Conservation (phyloP, 192 early-diverging fungal species). For the Umbelopsis vinacea region DNA sequence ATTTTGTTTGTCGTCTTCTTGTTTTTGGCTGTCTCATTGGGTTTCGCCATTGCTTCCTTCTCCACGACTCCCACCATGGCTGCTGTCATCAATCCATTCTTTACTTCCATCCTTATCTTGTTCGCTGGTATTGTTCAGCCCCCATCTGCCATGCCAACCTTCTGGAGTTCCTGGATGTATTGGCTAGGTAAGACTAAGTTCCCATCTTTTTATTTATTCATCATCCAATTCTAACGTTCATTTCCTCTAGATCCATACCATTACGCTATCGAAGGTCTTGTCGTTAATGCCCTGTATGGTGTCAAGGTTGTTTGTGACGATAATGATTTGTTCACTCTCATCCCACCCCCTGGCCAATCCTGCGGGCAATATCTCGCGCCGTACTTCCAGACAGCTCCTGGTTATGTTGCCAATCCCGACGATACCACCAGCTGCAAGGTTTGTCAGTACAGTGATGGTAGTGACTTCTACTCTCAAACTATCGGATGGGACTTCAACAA, state of each 20-base stretch:
- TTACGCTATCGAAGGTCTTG: constrained; percentile 64
- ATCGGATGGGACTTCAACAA: constrained; percentile 60
- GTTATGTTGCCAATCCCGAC: constrained; percentile 61
- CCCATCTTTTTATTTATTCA: too few relatives aligned
- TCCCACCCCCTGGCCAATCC: constrained; percentile 48
- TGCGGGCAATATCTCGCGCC: constrained; percentile 54
- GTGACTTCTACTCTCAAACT: constrained; percentile 33
- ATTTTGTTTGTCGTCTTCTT: constrained; percentile 56
- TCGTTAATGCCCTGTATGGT: constrained; percentile 60
- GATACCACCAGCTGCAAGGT: constrained; percentile 56
- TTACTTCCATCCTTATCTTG: constrained; percentile 59
- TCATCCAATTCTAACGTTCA: constrained; percentile 32
- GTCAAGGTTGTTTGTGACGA: constrained; percentile 48
- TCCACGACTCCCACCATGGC: constrained; percentile 60
- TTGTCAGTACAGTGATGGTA: constrained; percentile 49
- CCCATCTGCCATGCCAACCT: constrained; percentile 55
- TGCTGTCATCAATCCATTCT: constrained; percentile 65
- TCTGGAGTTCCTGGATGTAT: constrained; percentile 72
- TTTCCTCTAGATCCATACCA: constrained; percentile 51
- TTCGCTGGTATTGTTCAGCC: constrained; percentile 69
- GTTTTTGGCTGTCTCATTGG: constrained; percentile 60
- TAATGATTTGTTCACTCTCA: constrained; percentile 49
- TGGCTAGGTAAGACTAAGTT: constrained; percentile 35
- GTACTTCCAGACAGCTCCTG: constrained; percentile 53
- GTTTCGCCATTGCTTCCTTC: constrained; percentile 62